A percentile compares a stretch with the other conserved stretches of the same genome.
These are phyloP conservation scores for Proliferodiscus dingleyae DNA, from an alignment of 2,329 filamentous ascomycete genomes.

Conservation along the genomic window DNA sequence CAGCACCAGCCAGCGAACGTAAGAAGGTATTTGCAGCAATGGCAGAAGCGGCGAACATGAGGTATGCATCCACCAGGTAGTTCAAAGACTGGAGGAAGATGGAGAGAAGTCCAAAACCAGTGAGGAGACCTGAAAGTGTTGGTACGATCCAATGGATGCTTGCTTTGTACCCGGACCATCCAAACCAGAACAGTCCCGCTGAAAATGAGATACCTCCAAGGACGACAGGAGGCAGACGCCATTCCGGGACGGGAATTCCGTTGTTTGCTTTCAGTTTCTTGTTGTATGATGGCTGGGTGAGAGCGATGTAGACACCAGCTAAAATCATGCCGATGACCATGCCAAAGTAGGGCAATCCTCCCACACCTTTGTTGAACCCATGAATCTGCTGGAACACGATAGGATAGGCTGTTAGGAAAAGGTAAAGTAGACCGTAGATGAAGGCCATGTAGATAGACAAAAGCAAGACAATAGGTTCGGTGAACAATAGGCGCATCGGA, in stretches of 20 bases:
- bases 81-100: conserved; percentile 80
- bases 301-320: conserved; percentile 59
- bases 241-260: conserved; percentile 59
- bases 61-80: conserved; percentile 73
- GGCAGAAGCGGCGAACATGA: conserved; percentile 61
- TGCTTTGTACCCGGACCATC: conserved; percentile 53
- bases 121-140: conserved; percentile 54
- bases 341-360: conserved; percentile 79
- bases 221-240: conserved; percentile 60
- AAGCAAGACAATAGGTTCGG: conserved; percentile 64
- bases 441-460: conserved; percentile 70
- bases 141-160: conserved; percentile 62
- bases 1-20: conserved; percentile 71
- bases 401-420: conserved; percentile 81
- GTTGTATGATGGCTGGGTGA: conserved; percentile 62
- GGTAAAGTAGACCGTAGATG: conserved; percentile 74
- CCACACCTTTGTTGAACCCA: conserved; percentile 61
- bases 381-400: conserved; percentile 74
- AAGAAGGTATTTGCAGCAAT: conserved; percentile 80
- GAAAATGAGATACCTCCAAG: conserved; percentile 56
- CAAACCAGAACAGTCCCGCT: conserved; percentile 70
- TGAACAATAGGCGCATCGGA: conserved; percentile 46
- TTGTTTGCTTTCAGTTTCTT: conserved; percentile 65
- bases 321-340: conserved; percentile 71
- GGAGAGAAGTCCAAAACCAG: conserved; percentile 73